Percentiles rank a stretch among this genome's conserved stretches.
These are phyloP conservation scores for Phialocephala sp. DNA, from an alignment of 2,329 filamentous ascomycete genomes.

Conservation along the genomic window DNA sequence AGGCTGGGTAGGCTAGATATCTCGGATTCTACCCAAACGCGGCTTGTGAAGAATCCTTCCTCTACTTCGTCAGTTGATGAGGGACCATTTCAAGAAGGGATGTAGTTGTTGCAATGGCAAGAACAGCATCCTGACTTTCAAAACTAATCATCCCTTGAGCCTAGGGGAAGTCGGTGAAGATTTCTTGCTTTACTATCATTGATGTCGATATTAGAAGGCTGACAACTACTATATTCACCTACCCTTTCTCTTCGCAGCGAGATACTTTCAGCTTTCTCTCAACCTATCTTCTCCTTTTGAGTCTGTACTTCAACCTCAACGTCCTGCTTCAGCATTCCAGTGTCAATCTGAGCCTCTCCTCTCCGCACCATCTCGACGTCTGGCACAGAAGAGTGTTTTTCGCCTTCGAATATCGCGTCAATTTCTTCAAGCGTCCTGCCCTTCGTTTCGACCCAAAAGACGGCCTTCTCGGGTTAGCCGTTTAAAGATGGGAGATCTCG, in stretches of 20 bases:
- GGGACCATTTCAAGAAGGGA: background rate
- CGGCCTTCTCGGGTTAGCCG: background rate
- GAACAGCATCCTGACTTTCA: background rate
- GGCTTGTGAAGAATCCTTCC: background rate
- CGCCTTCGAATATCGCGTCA: conserved; percentile 44
- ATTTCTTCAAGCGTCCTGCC: conserved; percentile 47
- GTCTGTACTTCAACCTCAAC: background rate
- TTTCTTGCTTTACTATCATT: background rate
- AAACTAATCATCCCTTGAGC: no score
- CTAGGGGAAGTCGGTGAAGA: background rate
- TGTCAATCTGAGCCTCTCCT: conserved; percentile 23
- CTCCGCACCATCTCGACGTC: conserved; percentile 27
- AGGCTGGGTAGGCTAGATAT: background rate
- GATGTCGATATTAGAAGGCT: background rate
- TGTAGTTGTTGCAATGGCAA: background rate
- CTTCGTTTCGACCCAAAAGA: conserved; percentile 47
- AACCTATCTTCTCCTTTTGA: conserved; percentile 5
- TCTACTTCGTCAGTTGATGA: background rate
- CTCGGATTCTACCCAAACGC: background rate
- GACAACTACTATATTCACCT: background rate
- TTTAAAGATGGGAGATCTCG: conserved; percentile 17
- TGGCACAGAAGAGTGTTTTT: conserved; percentile 38
- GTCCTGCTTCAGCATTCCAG: conserved; percentile 6
- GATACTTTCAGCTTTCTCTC: background rate
- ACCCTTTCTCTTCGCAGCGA: background rate